phyloP scores from a whole-genome alignment of 2,329 filamentous ascomycete genomes.

The Venturia pyrina region DNA sequence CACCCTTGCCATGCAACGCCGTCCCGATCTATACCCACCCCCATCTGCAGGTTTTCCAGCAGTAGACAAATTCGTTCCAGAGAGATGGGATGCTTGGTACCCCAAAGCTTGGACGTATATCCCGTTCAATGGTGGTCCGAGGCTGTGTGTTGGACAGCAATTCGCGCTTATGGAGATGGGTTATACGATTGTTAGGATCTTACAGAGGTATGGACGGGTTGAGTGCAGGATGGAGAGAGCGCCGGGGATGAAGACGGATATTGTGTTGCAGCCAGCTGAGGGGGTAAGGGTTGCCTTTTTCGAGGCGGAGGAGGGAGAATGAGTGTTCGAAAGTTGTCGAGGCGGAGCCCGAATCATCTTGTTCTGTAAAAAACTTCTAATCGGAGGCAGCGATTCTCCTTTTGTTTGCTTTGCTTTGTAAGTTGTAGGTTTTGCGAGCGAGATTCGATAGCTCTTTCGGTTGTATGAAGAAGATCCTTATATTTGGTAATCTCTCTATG shows the following conservation, averaged over 20 bases:
- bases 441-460: no score
- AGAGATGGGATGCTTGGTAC: constrained; percentile 41
- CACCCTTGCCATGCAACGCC: constrained; percentile 39
- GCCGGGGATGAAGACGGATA: constrained; percentile 35
- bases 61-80: constrained; percentile 34
- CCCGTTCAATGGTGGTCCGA: constrained; percentile 38
- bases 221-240: constrained; percentile 27
- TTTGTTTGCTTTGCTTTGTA: no score
- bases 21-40: constrained; percentile 38
- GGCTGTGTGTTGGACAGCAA: constrained; percentile 42
- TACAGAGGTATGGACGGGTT: constrained; percentile 35
- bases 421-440: no score
- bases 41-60: constrained; percentile 29
- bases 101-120: constrained; percentile 40
- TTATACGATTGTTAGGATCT: constrained; percentile 36
- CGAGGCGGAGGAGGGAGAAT: neutral
- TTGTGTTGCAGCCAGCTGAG: constrained; percentile 36
- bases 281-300: constrained; percentile 20
- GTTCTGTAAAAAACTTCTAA: no score
- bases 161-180: constrained; percentile 42
- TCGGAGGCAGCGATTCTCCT: no score
- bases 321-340: neutral
- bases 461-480: no score
- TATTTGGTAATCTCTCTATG: no score
- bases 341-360: no score